Conservation (phyloP, 169 alveolate genomes). For the Plasmodium gallinaceum region DNA sequence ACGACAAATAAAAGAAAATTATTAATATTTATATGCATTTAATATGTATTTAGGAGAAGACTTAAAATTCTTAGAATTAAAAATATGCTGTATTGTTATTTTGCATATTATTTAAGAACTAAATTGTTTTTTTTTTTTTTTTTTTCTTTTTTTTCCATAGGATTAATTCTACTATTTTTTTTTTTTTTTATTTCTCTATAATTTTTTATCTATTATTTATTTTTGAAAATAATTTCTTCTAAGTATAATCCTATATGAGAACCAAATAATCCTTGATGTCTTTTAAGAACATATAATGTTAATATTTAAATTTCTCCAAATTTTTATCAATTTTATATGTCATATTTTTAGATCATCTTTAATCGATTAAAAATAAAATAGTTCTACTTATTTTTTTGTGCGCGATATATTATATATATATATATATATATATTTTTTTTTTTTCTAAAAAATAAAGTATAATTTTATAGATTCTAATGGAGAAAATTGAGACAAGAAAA, state of each 20-base stretch:
- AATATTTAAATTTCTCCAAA: background rate
- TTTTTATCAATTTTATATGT: background rate
- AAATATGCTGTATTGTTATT: background rate
- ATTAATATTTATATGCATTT: background rate
- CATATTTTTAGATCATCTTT: background rate
- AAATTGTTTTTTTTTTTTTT: too few species aligned
- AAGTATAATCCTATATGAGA: background rate
- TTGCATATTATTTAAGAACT: background rate
- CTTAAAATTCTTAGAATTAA: constrained; percentile 37
- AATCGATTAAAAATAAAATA: background rate
- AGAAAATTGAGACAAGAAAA: constrained; percentile 6
- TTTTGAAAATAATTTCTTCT: background rate
- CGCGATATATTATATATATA: background rate
- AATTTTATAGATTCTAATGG: constrained; percentile 8
- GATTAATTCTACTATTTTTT: background rate
- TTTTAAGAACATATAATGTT: background rate
- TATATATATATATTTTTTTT: background rate
- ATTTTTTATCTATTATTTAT: background rate
- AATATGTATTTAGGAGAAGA: background rate
- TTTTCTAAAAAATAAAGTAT: background rate
- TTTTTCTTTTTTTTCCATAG: background rate
- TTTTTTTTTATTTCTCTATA: background rate
- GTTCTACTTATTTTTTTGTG: background rate
- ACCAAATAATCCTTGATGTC: background rate
- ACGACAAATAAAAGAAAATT: too few species aligned